phyloP scores from a whole-genome alignment of 345 rosid species.

The Laguncularia racemosa region DNA sequence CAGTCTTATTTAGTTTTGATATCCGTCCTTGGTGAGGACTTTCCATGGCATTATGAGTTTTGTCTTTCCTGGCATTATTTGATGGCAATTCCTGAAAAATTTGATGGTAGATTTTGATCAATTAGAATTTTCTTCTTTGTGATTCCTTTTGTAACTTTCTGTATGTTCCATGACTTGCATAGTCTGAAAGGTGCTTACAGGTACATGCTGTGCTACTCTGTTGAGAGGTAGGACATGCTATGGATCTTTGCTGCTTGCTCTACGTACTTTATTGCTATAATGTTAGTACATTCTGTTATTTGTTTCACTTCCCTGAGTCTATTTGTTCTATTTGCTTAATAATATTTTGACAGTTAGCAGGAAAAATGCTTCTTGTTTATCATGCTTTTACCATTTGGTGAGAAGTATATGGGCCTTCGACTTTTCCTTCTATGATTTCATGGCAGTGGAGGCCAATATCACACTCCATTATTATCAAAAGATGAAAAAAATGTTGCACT shows the following conservation, averaged over 20 bases:
- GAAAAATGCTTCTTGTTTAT: not conserved
- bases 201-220: constrained; percentile 38
- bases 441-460: too few species aligned
- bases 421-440: too few species aligned
- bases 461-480: too few species aligned
- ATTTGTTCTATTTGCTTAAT: not conserved
- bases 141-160: constrained; percentile 11
- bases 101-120: constrained; percentile 2
- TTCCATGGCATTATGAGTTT: constrained; percentile 15
- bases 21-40: constrained; percentile 8
- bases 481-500: too few species aligned
- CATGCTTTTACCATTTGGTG: too few species aligned
- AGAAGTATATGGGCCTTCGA: too few species aligned
- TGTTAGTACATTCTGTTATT: constrained; percentile 36
- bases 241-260: constrained; percentile 44
- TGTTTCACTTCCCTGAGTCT: constrained; percentile 17
- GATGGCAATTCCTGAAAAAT: constrained; percentile 3
- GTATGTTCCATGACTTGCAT: constrained; percentile 18
- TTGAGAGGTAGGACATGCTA: constrained; percentile 47
- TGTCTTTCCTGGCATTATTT: constrained; percentile 10
- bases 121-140: constrained; percentile 6
- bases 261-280: constrained; percentile 36
- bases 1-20: constrained; percentile 4
- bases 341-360: not conserved
- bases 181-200: constrained; percentile 42